Conservation (phyloP, 2,329 filamentous ascomycete genomes). For the Aphanoascus verrucosus region DNA sequence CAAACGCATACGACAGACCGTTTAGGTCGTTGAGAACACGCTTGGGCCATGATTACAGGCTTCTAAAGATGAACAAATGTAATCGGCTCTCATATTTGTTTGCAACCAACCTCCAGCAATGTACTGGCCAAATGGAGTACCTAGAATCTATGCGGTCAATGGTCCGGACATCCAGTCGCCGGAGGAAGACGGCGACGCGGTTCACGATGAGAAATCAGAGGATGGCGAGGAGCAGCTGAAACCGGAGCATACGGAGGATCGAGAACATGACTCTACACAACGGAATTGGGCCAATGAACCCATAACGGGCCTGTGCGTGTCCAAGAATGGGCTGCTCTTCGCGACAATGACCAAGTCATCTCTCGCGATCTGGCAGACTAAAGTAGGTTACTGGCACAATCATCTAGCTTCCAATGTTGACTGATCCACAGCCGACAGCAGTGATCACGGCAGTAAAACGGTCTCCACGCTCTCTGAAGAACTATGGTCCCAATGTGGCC, state of each 20-base stretch:
- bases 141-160: constrained; percentile 41
- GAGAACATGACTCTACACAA: constrained; percentile 22
- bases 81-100: constrained; percentile 18
- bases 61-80: constrained; percentile 31
- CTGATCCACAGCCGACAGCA: constrained; percentile 60
- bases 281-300: constrained; percentile 46
- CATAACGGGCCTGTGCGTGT: constrained; percentile 64
- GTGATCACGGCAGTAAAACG: constrained; percentile 76
- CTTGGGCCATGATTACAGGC: constrained; percentile 16
- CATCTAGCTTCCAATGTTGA: constrained; percentile 21
- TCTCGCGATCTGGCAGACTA: constrained; percentile 93
- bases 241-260: constrained; percentile 28
- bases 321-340: constrained; percentile 72
- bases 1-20: constrained; percentile 6
- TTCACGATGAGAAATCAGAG: constrained; percentile 41
- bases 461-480: constrained; percentile 64
- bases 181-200: constrained; percentile 21
- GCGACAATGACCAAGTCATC: constrained; percentile 75
- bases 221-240: constrained; percentile 14
- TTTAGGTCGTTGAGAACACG: no score
- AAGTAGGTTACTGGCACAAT: constrained; percentile 43
- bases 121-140: constrained; percentile 43
- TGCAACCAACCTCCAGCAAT: constrained; percentile 30
- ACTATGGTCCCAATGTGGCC: constrained; percentile 75
- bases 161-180: constrained; percentile 29